A percentile compares a stretch with the other conserved stretches of the same genome.
Evolutionary conservation across 108 stramenopile species (phyloP).

Genomic region (Schizochytrium sp.): DNA sequence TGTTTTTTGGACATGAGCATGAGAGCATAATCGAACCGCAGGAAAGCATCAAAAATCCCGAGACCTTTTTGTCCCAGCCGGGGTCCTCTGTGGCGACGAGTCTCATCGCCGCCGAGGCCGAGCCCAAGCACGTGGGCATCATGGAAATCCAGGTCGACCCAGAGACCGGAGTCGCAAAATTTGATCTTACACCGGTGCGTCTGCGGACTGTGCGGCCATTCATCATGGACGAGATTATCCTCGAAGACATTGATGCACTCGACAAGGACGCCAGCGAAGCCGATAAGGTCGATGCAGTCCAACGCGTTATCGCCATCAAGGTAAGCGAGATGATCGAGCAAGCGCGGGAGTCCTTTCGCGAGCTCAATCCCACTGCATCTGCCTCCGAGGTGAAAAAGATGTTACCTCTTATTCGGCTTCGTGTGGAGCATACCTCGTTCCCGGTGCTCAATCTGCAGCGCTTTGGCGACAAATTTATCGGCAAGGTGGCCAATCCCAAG

Average conservation of each 20-base stretch:
- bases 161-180: background rate
- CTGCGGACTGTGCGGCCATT: slow-evolving; percentile 65
- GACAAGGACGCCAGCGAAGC: slow-evolving; percentile 46
- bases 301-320: slow-evolving; percentile 48
- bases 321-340: slow-evolving; percentile 56
- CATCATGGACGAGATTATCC: slow-evolving; percentile 55
- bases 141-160: slow-evolving; percentile 59
- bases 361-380: slow-evolving; percentile 36
- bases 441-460: slow-evolving; percentile 77
- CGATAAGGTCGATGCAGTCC: slow-evolving; percentile 57
- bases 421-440: slow-evolving; percentile 89
- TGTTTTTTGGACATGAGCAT: slow-evolving; percentile 91
- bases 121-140: slow-evolving; percentile 69
- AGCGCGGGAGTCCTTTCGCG: slow-evolving; percentile 37
- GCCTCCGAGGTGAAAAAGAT: slow-evolving; percentile 43
- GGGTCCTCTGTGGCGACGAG: slow-evolving; percentile 86
- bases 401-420: slow-evolving; percentile 71
- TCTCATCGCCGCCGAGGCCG: slow-evolving; percentile 69
- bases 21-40: slow-evolving; percentile 66
- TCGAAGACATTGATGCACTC: slow-evolving; percentile 24
- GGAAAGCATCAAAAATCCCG: slow-evolving; percentile 75
- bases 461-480: slow-evolving; percentile 37
- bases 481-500: slow-evolving; percentile 36
- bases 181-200: slow-evolving; percentile 32
- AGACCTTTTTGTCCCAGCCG: slow-evolving; percentile 81